These are phyloP conservation scores for Stropharia rugosoannulata DNA, from an alignment of 768 basidiomycete species.

Conservation along the genomic window DNA sequence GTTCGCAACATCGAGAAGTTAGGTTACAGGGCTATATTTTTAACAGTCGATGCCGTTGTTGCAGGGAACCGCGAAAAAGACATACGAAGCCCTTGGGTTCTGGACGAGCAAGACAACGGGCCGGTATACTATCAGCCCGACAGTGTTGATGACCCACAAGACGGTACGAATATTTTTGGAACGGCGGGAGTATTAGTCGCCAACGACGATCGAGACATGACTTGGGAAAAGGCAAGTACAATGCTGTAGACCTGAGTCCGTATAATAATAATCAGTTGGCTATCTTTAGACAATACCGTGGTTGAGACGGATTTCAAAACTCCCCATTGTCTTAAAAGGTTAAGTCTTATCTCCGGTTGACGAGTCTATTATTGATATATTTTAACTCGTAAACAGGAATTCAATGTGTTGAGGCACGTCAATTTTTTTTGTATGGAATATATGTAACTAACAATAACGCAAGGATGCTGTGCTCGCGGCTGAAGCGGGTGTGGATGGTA, in stretches of 20 bases:
- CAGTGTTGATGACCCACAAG: slow-evolving; percentile 32
- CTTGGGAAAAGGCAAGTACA: slow-evolving; percentile 60
- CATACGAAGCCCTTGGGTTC: slow-evolving; percentile 54
- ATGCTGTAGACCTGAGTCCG: neutral
- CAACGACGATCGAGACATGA: slow-evolving; percentile 74
- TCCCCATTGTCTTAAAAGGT: slow-evolving; percentile 80
- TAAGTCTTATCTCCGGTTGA: neutral
- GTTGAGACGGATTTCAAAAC: slow-evolving; percentile 64
- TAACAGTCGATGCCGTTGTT: slow-evolving; percentile 90
- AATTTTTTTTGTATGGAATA: neutral
- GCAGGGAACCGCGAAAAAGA: slow-evolving; percentile 81
- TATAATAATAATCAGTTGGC: neutral
- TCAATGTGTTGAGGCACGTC: slow-evolving; percentile 64
- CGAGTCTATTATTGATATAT: neutral
- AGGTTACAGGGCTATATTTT: slow-evolving; percentile 86
- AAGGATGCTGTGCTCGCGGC: slow-evolving; percentile 86
- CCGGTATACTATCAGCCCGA: slow-evolving; percentile 21
- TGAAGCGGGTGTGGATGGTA: slow-evolving; percentile 83
- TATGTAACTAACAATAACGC: slow-evolving; percentile 11
- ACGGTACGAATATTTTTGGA: slow-evolving; percentile 45
- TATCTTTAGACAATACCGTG: slow-evolving; percentile 67
- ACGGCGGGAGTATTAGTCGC: slow-evolving; percentile 68
- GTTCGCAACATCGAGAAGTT: slow-evolving; percentile 68
- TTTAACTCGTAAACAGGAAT: slow-evolving; percentile 42
- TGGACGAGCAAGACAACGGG: slow-evolving; percentile 57